phyloP scores from a whole-genome alignment of 2,329 filamentous ascomycete species.

The Madurella fahalii region DNA sequence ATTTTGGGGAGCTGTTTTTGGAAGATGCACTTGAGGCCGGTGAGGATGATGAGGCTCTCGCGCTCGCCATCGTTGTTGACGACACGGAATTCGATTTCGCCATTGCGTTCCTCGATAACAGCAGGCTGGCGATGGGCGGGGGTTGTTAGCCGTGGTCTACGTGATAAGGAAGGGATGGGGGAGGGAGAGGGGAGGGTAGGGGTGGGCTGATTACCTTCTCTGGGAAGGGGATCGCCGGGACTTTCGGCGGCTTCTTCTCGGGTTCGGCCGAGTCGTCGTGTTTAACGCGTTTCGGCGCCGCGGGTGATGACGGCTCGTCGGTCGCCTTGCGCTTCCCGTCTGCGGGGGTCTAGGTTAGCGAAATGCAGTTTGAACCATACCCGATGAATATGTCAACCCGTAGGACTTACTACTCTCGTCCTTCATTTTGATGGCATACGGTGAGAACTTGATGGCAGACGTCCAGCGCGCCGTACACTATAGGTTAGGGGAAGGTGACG shows the following conservation, averaged over 20 bases:
- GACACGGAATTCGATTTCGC: slow-evolving; percentile 94
- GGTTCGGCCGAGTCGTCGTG: slow-evolving; percentile 43
- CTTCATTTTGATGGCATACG: slow-evolving; percentile 23
- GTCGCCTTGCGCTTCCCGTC: slow-evolving; percentile 69
- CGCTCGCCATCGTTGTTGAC: slow-evolving; percentile 92
- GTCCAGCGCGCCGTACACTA: background rate
- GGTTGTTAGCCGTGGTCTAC: slow-evolving; percentile 23
- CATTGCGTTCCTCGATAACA: slow-evolving; percentile 87
- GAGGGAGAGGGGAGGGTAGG: no score
- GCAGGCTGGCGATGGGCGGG: slow-evolving; percentile 56
- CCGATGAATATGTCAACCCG: background rate
- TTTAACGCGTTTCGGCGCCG: slow-evolving; percentile 63
- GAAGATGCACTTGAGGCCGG: slow-evolving; percentile 94
- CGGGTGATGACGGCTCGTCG: slow-evolving; percentile 59
- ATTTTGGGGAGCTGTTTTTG: slow-evolving; percentile 98
- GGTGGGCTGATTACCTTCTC: slow-evolving; percentile 75
- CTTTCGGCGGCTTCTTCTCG: slow-evolving; percentile 49
- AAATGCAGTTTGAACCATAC: background rate
- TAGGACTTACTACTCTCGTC: slow-evolving; percentile 27
- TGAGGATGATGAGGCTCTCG: slow-evolving; percentile 89
- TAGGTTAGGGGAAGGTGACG: background rate
- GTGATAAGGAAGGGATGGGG: background rate
- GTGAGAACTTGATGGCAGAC: slow-evolving; percentile 7
- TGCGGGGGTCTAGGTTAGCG: slow-evolving; percentile 24
- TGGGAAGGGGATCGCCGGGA: slow-evolving; percentile 72